phyloP scores from a whole-genome alignment of 805 yeast species.

The Candida fluviatilis region DNA sequence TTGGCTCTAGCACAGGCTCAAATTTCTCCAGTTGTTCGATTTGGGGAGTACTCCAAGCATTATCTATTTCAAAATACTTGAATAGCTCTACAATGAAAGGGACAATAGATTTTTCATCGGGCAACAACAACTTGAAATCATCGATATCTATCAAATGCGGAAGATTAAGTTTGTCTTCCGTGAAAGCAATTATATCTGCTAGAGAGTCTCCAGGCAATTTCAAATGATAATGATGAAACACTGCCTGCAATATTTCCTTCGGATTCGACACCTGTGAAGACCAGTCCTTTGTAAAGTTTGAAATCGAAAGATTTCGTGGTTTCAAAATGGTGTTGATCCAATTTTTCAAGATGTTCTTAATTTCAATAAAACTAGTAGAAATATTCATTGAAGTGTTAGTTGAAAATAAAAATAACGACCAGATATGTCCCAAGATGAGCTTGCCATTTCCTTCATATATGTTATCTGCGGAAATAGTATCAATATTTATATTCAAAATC shows the following conservation, averaged over 20 bases:
- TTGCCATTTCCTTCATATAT: conserved; percentile 46
- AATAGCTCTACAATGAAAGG: conserved; percentile 59
- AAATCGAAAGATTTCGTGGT: conserved; percentile 18
- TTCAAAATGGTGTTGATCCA: conserved; percentile 46
- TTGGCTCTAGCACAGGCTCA: neutral
- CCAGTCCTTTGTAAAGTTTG: conserved; percentile 57
- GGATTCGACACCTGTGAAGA: conserved; percentile 43
- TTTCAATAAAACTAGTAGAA: conserved; percentile 23
- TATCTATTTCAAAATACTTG: conserved; percentile 29
- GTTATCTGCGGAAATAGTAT: conserved; percentile 47
- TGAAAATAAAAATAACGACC: conserved; percentile 44
- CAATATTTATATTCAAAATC: conserved; percentile 35
- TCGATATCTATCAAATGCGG: conserved; percentile 52
- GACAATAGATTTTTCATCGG: conserved; percentile 59
- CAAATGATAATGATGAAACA: conserved; percentile 28
- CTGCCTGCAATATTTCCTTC: conserved; percentile 42
- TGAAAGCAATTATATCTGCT: conserved; percentile 36
- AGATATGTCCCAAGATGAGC: conserved; percentile 43
- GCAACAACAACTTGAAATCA: conserved; percentile 45
- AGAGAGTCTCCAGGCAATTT: conserved; percentile 19
- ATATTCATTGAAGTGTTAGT: conserved; percentile 26
- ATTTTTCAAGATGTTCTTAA: conserved; percentile 30
- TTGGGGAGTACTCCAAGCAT: neutral
- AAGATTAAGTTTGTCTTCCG: conserved; percentile 44
- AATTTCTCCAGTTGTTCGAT: neutral